Evolutionary conservation across 768 basidiomycete species (phyloP).

Genomic region (Rhizopogon roseolus): DNA sequence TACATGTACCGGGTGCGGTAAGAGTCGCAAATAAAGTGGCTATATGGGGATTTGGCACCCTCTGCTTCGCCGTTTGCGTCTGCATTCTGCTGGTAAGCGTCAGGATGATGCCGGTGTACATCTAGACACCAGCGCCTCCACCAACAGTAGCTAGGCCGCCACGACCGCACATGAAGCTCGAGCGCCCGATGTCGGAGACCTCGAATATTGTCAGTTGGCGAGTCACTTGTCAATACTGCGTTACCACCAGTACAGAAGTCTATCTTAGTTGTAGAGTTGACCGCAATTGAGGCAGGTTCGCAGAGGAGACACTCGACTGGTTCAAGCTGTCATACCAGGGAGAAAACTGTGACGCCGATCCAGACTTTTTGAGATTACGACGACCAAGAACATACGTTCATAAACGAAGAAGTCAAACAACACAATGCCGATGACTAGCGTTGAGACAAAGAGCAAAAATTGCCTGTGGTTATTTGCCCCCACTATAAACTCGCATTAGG

Average conservation of each 20-base stretch:
- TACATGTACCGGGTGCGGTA: slow-evolving; percentile 29
- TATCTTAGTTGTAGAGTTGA: slow-evolving; percentile 91
- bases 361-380: neutral
- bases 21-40: slow-evolving; percentile 29
- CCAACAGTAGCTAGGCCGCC: slow-evolving; percentile 60
- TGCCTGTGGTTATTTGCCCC: slow-evolving; percentile 94
- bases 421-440: slow-evolving; percentile 76
- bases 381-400: slow-evolving; percentile 56
- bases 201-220: slow-evolving; percentile 96
- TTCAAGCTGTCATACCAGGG: slow-evolving; percentile 25
- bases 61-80: slow-evolving; percentile 37
- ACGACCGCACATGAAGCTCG: slow-evolving; percentile 95
- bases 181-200: slow-evolving; percentile 91
- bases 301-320: slow-evolving; percentile 47
- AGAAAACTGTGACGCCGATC: slow-evolving; percentile 45
- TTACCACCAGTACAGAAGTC: slow-evolving; percentile 82
- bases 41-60: slow-evolving; percentile 41
- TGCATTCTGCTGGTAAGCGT: slow-evolving; percentile 34
- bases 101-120: slow-evolving; percentile 66
- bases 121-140: slow-evolving; percentile 56
- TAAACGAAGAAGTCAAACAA: slow-evolving; percentile 83
- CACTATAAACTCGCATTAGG: slow-evolving; percentile 38
- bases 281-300: slow-evolving; percentile 66
- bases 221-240: slow-evolving; percentile 89
- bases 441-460: slow-evolving; percentile 88